Evolutionary conservation across 371 early-diverging fungal genomes (phyloP).

Genomic region (Mortierella sp.): DNA sequence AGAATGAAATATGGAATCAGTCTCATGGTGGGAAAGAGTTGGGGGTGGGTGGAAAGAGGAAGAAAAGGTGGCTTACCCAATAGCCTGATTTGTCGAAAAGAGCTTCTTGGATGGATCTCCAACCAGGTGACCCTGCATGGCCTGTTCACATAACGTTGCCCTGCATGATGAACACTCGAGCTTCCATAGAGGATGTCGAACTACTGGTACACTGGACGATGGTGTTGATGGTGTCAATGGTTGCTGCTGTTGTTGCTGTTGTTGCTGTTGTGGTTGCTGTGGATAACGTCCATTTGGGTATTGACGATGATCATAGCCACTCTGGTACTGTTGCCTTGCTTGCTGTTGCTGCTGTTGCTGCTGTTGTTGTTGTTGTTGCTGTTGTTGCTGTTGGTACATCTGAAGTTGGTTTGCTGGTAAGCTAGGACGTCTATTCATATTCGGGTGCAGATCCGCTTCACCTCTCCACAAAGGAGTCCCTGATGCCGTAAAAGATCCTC

Average conservation of each 20-base stretch:
- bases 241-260: conserved; percentile 26
- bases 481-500: conserved; percentile 2
- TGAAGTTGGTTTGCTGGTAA: conserved; percentile 22
- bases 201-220: conserved; percentile 22
- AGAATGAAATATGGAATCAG: neutral
- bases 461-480: conserved; percentile 18
- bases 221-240: conserved; percentile 37
- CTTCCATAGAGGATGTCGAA: conserved; percentile 45
- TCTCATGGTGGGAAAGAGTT: no score
- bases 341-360: conserved; percentile 20
- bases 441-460: conserved; percentile 7
- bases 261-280: conserved; percentile 20
- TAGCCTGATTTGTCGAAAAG: conserved; percentile 45
- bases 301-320: conserved; percentile 5
- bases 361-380: conserved; percentile 19
- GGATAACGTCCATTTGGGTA: conserved; percentile 15
- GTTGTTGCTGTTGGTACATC: conserved; percentile 11
- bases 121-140: conserved; percentile 51
- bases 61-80: conserved; percentile 45
- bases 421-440: conserved; percentile 26
- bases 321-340: conserved; percentile 8
- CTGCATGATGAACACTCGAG: conserved; percentile 46
- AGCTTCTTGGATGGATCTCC: conserved; percentile 49
- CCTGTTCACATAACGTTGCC: conserved; percentile 46
- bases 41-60: no score